Evolutionary conservation across 805 yeast genomes (phyloP).

Genomic region (Nakazawaea molendinolei): DNA sequence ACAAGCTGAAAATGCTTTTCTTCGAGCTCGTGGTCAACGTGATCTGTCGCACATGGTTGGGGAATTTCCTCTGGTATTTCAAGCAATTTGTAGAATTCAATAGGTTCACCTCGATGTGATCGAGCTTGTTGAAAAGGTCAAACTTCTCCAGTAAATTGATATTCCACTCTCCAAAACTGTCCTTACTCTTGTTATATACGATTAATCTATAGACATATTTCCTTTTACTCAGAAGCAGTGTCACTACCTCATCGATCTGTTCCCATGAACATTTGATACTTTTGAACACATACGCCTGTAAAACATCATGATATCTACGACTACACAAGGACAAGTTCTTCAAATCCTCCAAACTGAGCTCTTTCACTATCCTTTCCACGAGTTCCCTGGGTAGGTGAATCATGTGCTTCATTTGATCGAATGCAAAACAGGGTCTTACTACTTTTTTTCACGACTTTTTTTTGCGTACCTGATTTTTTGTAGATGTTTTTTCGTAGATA

Average conservation of each 20-base stretch:
- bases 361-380: background rate
- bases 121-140: conserved; percentile 17
- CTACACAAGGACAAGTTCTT: conserved; percentile 3
- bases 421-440: background rate
- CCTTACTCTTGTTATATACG: background rate
- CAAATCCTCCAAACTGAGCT: conserved; percentile 1
- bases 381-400: conserved; percentile 6
- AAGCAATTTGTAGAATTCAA: conserved; percentile 28
- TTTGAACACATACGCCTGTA: conserved; percentile 1
- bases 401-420: conserved; percentile 5
- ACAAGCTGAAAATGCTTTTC: conserved; percentile 31
- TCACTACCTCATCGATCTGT: background rate
- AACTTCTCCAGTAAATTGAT: conserved; percentile 13
- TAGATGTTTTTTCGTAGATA: background rate
- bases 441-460: background rate
- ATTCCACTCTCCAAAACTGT: conserved; percentile 18
- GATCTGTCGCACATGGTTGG: conserved; percentile 14
- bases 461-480: background rate
- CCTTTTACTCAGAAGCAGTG: background rate
- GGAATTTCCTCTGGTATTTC: conserved; percentile 21
- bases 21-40: conserved; percentile 17
- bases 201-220: conserved; percentile 1
- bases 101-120: conserved; percentile 18
- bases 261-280: conserved; percentile 5
- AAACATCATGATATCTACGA: background rate